Evolutionary conservation across 176 grass and related monocot species (phyloP).

Genomic region (Rhipidocladum racemiflorum): DNA sequence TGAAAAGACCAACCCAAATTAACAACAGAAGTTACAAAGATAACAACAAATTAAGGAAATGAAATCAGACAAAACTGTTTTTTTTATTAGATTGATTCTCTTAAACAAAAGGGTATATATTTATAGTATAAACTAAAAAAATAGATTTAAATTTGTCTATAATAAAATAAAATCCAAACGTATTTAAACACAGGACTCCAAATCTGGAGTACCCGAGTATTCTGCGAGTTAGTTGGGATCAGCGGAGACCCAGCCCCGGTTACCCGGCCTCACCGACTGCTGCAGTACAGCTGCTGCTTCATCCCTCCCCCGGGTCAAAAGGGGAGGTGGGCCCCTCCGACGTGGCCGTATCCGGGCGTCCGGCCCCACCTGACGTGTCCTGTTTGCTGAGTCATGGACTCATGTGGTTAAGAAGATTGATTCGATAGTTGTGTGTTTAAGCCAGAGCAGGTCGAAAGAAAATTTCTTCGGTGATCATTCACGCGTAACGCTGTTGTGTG

Average conservation of each 20-base stretch:
- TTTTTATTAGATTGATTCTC: no score
- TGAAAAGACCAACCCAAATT: slow-evolving; percentile 4
- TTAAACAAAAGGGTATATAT: no score
- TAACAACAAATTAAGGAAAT: background rate
- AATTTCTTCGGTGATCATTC: background rate
- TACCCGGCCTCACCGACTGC: slow-evolving; percentile 36
- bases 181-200: no score
- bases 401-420: background rate
- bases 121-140: no score
- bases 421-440: background rate
- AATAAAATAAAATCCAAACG: no score
- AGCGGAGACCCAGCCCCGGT: slow-evolving; percentile 69
- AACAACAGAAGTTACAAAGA: slow-evolving; percentile 15
- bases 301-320: slow-evolving; percentile 54
- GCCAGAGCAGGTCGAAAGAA: background rate
- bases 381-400: background rate
- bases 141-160: no score
- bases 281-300: background rate
- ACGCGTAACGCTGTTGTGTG: background rate
- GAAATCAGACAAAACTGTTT: no score
- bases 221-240: slow-evolving; percentile 38
- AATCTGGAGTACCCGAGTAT: no score
- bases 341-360: slow-evolving; percentile 30
- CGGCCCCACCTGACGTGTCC: slow-evolving; percentile 32
- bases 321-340: slow-evolving; percentile 39